Percentiles rank a stretch among this genome's conserved stretches.
phyloP scores from a whole-genome alignment of 148 eudicot species.

The Nepenthes gracilis region DNA sequence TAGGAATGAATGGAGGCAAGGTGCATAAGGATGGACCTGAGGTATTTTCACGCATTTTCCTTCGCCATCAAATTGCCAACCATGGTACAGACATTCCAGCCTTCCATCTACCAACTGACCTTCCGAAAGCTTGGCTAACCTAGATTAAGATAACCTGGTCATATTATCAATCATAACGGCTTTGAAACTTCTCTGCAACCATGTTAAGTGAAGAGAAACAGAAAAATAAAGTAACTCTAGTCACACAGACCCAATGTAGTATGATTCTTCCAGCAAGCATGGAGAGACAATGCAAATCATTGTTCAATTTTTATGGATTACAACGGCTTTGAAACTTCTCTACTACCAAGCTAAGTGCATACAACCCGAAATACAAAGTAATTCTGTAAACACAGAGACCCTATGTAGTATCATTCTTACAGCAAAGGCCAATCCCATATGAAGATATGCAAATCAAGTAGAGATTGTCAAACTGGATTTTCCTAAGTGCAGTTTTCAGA shows the following conservation, averaged over 20 bases:
- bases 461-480: too few relatives aligned
- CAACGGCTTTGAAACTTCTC: not conserved
- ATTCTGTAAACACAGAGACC: too few relatives aligned
- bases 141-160: constrained; percentile 10
- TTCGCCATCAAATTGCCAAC: constrained; percentile 97
- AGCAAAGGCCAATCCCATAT: too few relatives aligned
- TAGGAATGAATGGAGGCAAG: not conserved
- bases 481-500: too few relatives aligned
- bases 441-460: too few relatives aligned
- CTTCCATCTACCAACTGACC: constrained; percentile 84
- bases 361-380: too few relatives aligned
- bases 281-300: too few relatives aligned
- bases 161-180: not conserved
- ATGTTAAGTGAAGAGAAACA: not conserved
- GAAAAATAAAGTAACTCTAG: too few relatives aligned
- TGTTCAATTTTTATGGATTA: not conserved
- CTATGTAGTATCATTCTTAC: too few relatives aligned
- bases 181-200: not conserved
- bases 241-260: too few relatives aligned
- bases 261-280: too few relatives aligned
- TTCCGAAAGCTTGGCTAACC: constrained; percentile 97
- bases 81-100: constrained; percentile 94
- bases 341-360: too few relatives aligned
- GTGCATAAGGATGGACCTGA: constrained; percentile 42
- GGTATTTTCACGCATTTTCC: constrained; percentile 96